Base-by-base conservation (phyloP, 148 eudicot genomes). In the Polygonum aviculare region DNA sequence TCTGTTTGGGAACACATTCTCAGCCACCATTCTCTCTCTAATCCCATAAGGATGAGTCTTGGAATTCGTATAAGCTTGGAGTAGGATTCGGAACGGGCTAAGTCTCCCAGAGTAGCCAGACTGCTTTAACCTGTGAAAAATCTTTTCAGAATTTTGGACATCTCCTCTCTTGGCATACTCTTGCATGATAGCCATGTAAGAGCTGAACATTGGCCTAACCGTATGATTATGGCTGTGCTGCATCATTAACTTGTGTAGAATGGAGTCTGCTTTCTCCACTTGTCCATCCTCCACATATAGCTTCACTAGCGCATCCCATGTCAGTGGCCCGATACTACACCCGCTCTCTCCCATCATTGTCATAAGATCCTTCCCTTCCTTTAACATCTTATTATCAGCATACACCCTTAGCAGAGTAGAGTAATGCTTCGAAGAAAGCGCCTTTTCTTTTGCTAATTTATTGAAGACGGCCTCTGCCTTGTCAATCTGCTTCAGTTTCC, bases 1-100 rank as follows among this genome's bases (percentile, higher is more conserved):
- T 75, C 54, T 84, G 74, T 82, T 89, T 1, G 98, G 96, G 83
- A 82, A 88, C 16, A 94, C 12, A 74, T 89, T 87, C 78, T 94
- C 98, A 2, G 93, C 97, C 83, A 83, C 92, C 97, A 94, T 81
- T 79, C 98, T 88, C 77, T 94, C 97, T 76, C 81, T 82, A 48
- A 94, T 78, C 73, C 98, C 98, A 69, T 94, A 94, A n/a, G 91
- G 88, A 2, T 93, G 97, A 45, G 80, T 79, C 62, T 89, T 89
- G 63, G 96, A 91, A 40, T 83, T 89, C 63, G 83, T 72, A 77
- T 94, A 94, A n/a, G 86, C 55, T 49, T 84, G 82, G 75, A 84
- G 79, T 57, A 85, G 81, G 18, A 72, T 72, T 3, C 48, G 49
- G 74, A 70, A 92, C 47, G 81, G 91, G 71, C 76, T 74, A 15